Conservation (phyloP, 129 eudicot species). For the Flaveria ramosissima region DNA sequence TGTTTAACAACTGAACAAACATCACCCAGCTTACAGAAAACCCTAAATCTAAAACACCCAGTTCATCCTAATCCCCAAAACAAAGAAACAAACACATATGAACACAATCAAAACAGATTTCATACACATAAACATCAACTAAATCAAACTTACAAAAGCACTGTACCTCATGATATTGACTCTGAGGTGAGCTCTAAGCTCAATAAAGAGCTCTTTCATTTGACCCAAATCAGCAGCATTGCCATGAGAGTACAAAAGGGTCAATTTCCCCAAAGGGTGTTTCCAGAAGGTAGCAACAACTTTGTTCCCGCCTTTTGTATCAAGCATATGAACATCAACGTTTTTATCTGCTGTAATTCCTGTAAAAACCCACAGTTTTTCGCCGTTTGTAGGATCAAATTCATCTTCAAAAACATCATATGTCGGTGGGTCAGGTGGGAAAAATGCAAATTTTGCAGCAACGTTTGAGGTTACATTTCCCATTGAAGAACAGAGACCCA, state of each 20-base stretch:
- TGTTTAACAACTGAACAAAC: not conserved
- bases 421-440: conserved; percentile 95
- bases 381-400: conserved; percentile 36
- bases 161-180: conserved; percentile 85
- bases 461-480: conserved; percentile 93
- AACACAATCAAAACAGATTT: conserved; percentile 7
- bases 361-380: conserved; percentile 50
- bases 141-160: not conserved
- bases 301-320: conserved; percentile 85
- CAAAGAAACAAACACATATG: conserved; percentile 26
- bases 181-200: conserved; percentile 97
- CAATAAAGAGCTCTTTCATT: conserved; percentile 83
- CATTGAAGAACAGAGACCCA: conserved; percentile 54
- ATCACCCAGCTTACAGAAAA: conserved; percentile 11
- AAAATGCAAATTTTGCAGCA: conserved; percentile 93
- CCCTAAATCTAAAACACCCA: conserved; percentile 12
- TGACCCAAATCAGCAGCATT: conserved; percentile 99
- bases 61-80: conserved; percentile 13
- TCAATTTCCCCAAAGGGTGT: conserved; percentile 76
- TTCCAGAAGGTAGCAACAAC: conserved; percentile 90
- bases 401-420: conserved; percentile 72
- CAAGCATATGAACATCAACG: conserved; percentile 76
- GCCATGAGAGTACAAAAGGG: conserved; percentile 90
- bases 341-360: conserved; percentile 80
- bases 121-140: not conserved